Percentiles rank a stretch among this genome's conserved stretches.
Evolutionary conservation across 306 rosid species (phyloP).

Genomic region (Rosa chinensis): DNA sequence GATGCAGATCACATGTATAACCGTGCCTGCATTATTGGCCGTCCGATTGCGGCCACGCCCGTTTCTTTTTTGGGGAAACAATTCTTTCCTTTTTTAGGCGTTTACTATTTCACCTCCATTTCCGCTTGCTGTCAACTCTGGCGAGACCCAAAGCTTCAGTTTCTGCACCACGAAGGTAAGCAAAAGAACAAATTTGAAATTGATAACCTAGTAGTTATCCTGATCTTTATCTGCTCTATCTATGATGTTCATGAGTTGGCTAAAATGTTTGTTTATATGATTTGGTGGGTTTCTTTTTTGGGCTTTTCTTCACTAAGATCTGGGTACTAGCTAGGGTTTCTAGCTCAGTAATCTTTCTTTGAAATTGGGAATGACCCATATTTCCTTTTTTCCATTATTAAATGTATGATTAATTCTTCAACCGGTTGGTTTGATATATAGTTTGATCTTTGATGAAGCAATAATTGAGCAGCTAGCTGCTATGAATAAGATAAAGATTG

Average conservation of each 20-base stretch:
- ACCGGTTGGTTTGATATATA: not conserved
- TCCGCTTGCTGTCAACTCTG: too few species aligned
- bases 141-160: not conserved
- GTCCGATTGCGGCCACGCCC: too few species aligned
- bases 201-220: not conserved
- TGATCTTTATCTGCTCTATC: not conserved
- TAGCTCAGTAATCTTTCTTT: not conserved
- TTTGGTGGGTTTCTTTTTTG: not conserved
- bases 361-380: not conserved
- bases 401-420: not conserved
- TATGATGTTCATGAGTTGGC: not conserved
- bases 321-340: slow-evolving; percentile 3
- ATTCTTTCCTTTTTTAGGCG: too few species aligned
- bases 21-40: too few species aligned
- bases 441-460: not conserved
- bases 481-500: slow-evolving; percentile 39
- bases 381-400: not conserved
- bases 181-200: not conserved
- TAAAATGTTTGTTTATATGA: not conserved
- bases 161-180: not conserved
- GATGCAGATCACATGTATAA: not conserved
- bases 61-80: too few species aligned
- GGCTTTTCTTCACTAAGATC: slow-evolving; percentile 10
- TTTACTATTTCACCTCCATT: not conserved
- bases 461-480: not conserved